Conservation (phyloP, 2,329 filamentous ascomycete genomes). For the Colletotrichum aenigma region DNA sequence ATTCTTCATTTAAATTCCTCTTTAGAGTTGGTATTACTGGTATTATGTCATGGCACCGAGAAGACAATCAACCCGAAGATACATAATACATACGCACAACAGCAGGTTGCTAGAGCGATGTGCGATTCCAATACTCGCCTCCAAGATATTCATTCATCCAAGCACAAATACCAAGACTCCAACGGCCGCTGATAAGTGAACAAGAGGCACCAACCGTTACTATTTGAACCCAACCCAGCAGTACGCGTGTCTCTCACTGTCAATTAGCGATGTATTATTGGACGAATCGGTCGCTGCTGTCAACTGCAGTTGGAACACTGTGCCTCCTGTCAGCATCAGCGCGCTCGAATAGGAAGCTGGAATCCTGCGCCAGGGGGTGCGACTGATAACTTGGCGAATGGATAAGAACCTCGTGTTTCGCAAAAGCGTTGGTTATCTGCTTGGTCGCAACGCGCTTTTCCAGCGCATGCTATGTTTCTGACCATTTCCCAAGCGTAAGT, state of each 20-base stretch:
- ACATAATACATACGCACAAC: accelerated
- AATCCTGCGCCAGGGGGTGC: neutral
- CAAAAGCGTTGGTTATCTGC: neutral
- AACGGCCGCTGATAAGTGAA: neutral
- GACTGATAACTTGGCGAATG: neutral
- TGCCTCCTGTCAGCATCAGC: neutral
- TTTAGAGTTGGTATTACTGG: no score
- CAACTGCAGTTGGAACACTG: neutral
- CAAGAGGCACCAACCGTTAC: neutral
- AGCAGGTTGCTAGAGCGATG: neutral
- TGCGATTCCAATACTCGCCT: neutral
- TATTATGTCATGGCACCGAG: neutral
- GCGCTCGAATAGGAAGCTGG: neutral
- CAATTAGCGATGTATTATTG: neutral
- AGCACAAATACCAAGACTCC: neutral
- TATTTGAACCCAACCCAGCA: neutral
- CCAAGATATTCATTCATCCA: accelerated
- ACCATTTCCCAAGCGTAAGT: neutral
- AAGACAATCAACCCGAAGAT: neutral
- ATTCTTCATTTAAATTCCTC: no score
- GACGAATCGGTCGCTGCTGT: neutral
- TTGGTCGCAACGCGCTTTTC: neutral
- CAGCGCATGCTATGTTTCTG: neutral
- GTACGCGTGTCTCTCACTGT: neutral
- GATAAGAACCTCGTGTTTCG: neutral